Evolutionary conservation across 768 basidiomycete species (phyloP).

Genomic region (Tephrocybe sp.): DNA sequence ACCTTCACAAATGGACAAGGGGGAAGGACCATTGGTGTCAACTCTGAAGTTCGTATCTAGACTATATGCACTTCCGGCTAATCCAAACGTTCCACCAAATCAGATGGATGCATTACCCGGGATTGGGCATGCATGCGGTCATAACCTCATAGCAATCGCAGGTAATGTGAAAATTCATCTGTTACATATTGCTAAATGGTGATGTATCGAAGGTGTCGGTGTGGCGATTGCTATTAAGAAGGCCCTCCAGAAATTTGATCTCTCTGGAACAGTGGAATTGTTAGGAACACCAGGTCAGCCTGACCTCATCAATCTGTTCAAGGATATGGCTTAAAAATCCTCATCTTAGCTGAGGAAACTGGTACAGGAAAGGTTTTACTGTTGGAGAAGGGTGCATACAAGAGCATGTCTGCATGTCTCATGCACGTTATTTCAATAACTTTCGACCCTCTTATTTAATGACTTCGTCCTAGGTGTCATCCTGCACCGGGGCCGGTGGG

Average conservation of each 20-base stretch:
- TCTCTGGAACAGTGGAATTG: conserved; percentile 65
- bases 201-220: conserved; percentile 51
- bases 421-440: conserved; percentile 42
- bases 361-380: conserved; percentile 69
- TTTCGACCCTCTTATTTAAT: neutral
- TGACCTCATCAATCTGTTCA: neutral
- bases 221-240: conserved; percentile 64
- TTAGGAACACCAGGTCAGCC: conserved; percentile 72
- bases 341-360: conserved; percentile 65
- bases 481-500: conserved; percentile 75
- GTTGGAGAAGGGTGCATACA: conserved; percentile 66
- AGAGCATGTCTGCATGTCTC: conserved; percentile 72
- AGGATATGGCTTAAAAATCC: neutral
- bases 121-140: conserved; percentile 74
- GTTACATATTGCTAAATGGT: neutral
- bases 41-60: conserved; percentile 58
- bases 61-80: too few relatives aligned
- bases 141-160: conserved; percentile 75
- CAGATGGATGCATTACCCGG: conserved; percentile 62
- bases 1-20: conserved; percentile 60
- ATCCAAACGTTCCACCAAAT: neutral
- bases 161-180: conserved; percentile 18
- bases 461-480: conserved; percentile 56
- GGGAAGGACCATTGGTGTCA: conserved; percentile 69
- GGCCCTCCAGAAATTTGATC: conserved; percentile 55